Conservation (phyloP, 352 stramenopile species). For the Globisporangium cederbergense region DNA sequence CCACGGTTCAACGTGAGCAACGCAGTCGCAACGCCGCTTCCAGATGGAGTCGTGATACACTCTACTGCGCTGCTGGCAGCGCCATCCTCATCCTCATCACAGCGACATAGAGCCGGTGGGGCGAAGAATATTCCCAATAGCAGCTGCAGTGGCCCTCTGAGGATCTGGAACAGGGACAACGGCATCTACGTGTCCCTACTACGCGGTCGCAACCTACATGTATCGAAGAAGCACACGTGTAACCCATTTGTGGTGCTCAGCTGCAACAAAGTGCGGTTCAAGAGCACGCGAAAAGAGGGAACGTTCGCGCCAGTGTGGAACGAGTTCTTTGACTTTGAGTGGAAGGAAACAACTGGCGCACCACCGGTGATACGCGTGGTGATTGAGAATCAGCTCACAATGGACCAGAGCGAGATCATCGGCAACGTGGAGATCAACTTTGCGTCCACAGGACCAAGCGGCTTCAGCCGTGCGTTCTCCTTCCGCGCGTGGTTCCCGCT, state of each 20-base stretch:
- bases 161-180: constrained; percentile 52
- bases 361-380: constrained; percentile 32
- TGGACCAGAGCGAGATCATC: constrained; percentile 64
- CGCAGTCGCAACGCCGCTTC: constrained; percentile 35
- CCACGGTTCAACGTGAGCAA: constrained; percentile 62
- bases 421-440: constrained; percentile 52
- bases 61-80: background rate
- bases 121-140: background rate
- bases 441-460: background rate
- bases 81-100: constrained; percentile 1
- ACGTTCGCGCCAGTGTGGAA: constrained; percentile 69
- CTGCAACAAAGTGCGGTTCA: constrained; percentile 47
- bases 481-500: constrained; percentile 55
- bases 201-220: constrained; percentile 43
- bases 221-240: constrained; percentile 65
- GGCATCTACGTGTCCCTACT: constrained; percentile 52
- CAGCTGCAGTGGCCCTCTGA: constrained; percentile 12
- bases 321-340: constrained; percentile 78
- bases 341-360: constrained; percentile 21
- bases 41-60: constrained; percentile 8
- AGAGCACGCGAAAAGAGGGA: constrained; percentile 67
- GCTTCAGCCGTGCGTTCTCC: constrained; percentile 28
- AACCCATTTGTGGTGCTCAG: constrained; percentile 69
- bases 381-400: constrained; percentile 63
- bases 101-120: constrained; percentile 11